Conservation (phyloP, 192 early-diverging fungal genomes). For the Allomyces macrogynus region DNA sequence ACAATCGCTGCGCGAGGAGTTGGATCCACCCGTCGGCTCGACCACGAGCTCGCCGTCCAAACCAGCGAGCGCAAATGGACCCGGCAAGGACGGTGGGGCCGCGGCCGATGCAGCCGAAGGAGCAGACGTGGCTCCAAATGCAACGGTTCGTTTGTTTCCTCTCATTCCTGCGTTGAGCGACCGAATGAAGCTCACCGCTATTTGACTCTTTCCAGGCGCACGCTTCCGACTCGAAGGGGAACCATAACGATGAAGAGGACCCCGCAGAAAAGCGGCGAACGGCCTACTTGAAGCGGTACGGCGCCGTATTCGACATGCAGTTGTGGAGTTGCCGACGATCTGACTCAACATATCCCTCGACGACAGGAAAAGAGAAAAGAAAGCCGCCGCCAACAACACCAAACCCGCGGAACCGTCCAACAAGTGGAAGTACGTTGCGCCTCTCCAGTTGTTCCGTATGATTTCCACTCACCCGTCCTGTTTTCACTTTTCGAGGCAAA, state of each 20-base stretch:
- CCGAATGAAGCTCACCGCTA: too few relatives aligned
- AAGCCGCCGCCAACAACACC: neutral
- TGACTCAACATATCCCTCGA: neutral
- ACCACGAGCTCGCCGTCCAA: neutral
- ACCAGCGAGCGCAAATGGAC: too few relatives aligned
- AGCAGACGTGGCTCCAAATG: too few relatives aligned
- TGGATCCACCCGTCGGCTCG: neutral
- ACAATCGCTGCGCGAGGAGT: constrained; percentile 4
- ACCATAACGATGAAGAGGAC: neutral
- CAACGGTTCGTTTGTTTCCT: too few relatives aligned
- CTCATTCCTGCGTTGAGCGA: too few relatives aligned
- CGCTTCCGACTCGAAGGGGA: neutral
- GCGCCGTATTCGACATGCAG: too few relatives aligned
- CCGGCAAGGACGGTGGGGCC: too few relatives aligned
- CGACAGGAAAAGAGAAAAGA: neutral
- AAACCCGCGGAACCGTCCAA: neutral
- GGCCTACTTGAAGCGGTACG: neutral
- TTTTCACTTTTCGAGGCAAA: neutral
- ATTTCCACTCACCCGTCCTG: neutral
- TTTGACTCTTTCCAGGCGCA: too few relatives aligned
- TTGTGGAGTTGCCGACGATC: neutral
- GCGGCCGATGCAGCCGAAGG: too few relatives aligned
- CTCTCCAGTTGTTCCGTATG: neutral
- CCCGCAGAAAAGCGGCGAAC: neutral
- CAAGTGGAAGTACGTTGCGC: neutral